Conservation (phyloP, 176 grass and related monocot species). For the Oryza officinalis region DNA sequence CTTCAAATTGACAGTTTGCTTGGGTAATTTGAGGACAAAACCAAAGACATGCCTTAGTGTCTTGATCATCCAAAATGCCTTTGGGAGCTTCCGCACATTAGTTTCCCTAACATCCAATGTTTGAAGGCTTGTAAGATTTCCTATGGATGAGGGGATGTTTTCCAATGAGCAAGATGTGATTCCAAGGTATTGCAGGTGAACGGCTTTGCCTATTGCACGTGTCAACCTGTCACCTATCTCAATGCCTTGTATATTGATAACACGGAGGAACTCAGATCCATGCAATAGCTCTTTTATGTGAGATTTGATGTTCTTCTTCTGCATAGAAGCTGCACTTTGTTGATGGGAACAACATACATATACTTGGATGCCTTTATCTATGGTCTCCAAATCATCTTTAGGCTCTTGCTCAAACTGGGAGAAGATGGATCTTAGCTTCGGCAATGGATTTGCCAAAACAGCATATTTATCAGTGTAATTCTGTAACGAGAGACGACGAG, state of each 20-base stretch:
- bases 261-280: conserved; percentile 30
- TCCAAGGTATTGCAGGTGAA: conserved; percentile 22
- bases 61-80: conserved; percentile 18
- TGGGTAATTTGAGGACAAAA: neutral
- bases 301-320: neutral
- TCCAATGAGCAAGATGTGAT: neutral
- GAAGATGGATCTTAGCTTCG: conserved; percentile 47
- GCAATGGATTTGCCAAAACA: neutral
- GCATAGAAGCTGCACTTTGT: neutral
- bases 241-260: conserved; percentile 16
- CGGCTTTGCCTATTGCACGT: neutral
- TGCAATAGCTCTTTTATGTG: neutral
- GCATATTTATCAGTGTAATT: conserved; percentile 48
- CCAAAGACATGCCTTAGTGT: conserved; percentile 36
- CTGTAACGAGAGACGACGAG: conserved; percentile 38
- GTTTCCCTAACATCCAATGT: conserved; percentile 29
- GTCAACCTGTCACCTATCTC: neutral
- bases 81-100: neutral
- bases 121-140: neutral
- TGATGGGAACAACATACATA: neutral
- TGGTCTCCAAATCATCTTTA: neutral
- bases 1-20: neutral
- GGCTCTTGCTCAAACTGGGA: conserved; percentile 27
- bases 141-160: neutral
- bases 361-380: neutral